Percentiles rank a stretch among this genome's conserved stretches.
These are phyloP conservation scores for Ceratobasidium sp. DNA, from an alignment of 1,284 basidiomycete genomes.

Conservation along the genomic window DNA sequence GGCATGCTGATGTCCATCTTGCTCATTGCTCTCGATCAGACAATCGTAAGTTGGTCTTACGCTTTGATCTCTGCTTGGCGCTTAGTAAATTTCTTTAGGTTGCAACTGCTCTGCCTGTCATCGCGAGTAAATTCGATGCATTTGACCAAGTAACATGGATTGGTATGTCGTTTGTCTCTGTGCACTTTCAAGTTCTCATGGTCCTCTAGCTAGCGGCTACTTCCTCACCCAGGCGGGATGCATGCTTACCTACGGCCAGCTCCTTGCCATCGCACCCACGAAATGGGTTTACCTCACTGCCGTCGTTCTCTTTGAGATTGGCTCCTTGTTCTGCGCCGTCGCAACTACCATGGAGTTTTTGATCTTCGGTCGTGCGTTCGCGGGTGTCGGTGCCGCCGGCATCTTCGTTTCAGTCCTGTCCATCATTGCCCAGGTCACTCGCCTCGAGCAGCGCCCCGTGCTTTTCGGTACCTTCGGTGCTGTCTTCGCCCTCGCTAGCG, in stretches of 20 bases:
- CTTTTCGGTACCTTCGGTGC: constrained; percentile 54
- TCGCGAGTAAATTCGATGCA: constrained; percentile 44
- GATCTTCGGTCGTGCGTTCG: constrained; percentile 63
- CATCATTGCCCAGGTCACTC: constrained; percentile 56
- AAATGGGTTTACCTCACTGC: constrained; percentile 56
- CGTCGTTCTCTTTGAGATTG: constrained; percentile 55
- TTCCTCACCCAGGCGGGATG: constrained; percentile 46
- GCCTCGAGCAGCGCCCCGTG: constrained; percentile 54
- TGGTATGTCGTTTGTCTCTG: constrained; percentile 1
- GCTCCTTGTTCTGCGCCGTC: constrained; percentile 55
- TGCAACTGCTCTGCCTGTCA: constrained; percentile 48
- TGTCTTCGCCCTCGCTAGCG: constrained; percentile 52
- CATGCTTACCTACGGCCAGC: constrained; percentile 53
- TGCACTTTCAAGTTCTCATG: neutral
- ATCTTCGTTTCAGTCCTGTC: constrained; percentile 60
- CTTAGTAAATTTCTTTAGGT: constrained; percentile 37
- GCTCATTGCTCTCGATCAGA: constrained; percentile 49
- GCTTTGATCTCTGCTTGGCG: neutral
- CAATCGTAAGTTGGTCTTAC: constrained; percentile 46
- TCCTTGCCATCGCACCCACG: constrained; percentile 51
- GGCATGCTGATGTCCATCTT: constrained; percentile 48
- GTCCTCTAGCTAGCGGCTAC: constrained; percentile 24
- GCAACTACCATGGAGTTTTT: constrained; percentile 61
- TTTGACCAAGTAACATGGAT: constrained; percentile 44
- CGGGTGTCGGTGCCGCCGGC: constrained; percentile 64